These are phyloP conservation scores for Amanita pallidorosea DNA, from an alignment of 768 basidiomycete genomes.

Conservation along the genomic window DNA sequence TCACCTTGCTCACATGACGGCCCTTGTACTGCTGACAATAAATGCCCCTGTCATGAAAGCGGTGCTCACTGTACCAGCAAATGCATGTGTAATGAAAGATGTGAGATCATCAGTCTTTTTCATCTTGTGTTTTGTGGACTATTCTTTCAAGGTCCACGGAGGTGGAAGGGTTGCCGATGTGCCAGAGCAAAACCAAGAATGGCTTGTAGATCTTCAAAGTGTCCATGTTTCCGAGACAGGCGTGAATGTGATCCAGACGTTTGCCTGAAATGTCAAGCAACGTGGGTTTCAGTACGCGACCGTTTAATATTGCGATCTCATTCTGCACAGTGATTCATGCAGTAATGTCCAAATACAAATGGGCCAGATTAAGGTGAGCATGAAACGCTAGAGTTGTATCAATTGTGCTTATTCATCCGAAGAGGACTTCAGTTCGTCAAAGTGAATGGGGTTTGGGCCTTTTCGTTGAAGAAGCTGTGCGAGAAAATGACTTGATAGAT, in stretches of 20 bases:
- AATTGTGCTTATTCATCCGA: constrained; percentile 4
- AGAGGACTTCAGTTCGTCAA: constrained; percentile 33
- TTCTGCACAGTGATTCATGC: constrained; percentile 21
- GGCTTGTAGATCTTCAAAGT: constrained; percentile 26
- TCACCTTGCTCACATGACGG: constrained; percentile 48
- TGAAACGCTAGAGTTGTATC: neutral
- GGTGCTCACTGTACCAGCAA: constrained; percentile 43
- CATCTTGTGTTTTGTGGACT: neutral
- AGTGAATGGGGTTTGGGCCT: constrained; percentile 44
- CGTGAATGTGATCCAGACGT: constrained; percentile 65
- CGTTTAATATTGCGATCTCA: constrained; percentile 13
- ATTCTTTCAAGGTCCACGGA: constrained; percentile 34
- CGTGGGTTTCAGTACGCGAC: constrained; percentile 21
- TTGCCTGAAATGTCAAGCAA: constrained; percentile 40
- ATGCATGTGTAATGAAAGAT: constrained; percentile 42
- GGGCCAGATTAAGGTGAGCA: constrained; percentile 30
- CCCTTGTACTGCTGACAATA: constrained; percentile 29
- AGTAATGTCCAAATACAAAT: constrained; percentile 40
- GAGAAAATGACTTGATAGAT: constrained; percentile 34
- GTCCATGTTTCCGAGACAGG: constrained; percentile 37
- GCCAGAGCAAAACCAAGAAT: constrained; percentile 13
- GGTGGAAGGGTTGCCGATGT: constrained; percentile 51
- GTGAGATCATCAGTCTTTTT: constrained; percentile 22
- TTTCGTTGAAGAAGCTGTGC: constrained; percentile 34
- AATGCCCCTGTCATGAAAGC: constrained; percentile 41